Percentiles rank a stretch among this genome's conserved stretches.
These are phyloP conservation scores for Lentinus brumalis DNA, from an alignment of 768 basidiomycete genomes.

Conservation along the genomic window DNA sequence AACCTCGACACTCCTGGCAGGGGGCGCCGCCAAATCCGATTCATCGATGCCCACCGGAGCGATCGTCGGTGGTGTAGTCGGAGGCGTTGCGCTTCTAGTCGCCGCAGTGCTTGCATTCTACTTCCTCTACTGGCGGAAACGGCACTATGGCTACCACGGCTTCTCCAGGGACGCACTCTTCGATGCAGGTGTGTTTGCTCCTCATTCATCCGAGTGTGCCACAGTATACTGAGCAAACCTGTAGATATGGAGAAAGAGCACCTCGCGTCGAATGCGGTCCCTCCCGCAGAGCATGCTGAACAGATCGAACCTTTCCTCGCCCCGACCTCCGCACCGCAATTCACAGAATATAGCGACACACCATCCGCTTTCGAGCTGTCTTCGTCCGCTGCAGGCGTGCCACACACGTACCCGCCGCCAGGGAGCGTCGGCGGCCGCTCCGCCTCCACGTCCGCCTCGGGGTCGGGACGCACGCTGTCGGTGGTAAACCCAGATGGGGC, in stretches of 20 bases:
- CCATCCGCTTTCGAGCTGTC: not conserved
- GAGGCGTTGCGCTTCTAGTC: conserved; percentile 17
- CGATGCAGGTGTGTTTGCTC: conserved; percentile 7
- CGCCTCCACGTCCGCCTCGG: not conserved
- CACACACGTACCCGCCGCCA: conserved; percentile 15
- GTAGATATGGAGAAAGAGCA: conserved; percentile 8
- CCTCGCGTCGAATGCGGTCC: not conserved
- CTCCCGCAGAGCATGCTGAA: not conserved
- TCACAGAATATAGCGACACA: not conserved
- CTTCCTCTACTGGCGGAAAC: conserved; percentile 16
- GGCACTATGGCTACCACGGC: conserved; percentile 10
- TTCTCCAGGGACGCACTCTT: conserved; percentile 6
- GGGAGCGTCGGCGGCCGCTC: not conserved
- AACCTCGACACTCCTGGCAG: not conserved
- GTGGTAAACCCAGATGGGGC: conserved; percentile 9
- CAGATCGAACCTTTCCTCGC: conserved; percentile 13
- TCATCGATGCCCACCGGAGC: conserved; percentile 10
- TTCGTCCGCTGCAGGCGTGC: not conserved
- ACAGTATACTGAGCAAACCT: not conserved
- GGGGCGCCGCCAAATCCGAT: not conserved
- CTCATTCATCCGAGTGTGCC: not conserved
- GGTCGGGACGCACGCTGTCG: conserved; percentile 11
- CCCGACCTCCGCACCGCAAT: not conserved
- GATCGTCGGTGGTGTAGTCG: conserved; percentile 22
- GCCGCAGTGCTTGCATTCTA: conserved; percentile 10